Conservation (phyloP, 2,329 filamentous ascomycete species). For the Juglanconis sp. region DNA sequence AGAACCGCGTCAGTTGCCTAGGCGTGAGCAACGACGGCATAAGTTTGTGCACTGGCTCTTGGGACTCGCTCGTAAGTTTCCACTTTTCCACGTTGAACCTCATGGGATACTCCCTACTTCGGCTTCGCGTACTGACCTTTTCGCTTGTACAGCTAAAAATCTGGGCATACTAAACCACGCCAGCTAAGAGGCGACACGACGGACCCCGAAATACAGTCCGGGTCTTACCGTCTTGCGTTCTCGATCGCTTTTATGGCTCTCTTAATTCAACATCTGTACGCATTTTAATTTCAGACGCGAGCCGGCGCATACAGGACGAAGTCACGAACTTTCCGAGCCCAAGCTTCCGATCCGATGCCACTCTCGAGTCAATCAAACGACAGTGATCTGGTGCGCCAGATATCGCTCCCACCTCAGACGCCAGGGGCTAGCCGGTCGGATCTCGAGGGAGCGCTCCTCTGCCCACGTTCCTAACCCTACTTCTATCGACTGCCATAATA, state of each 20-base stretch:
- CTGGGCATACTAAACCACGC: constrained; percentile 68
- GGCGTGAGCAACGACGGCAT: constrained; percentile 99
- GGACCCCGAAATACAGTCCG: constrained; percentile 27
- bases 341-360: constrained; percentile 28
- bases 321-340: constrained; percentile 41
- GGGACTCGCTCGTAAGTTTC: constrained; percentile 90
- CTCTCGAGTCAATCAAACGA: constrained; percentile 23
- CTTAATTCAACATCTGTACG: constrained; percentile 37
- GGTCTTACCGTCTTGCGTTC: constrained; percentile 23
- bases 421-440: neutral
- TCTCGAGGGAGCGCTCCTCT: constrained; percentile 7
- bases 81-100: neutral
- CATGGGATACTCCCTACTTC: neutral
- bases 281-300: constrained; percentile 38
- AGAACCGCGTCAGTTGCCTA: constrained; percentile 97
- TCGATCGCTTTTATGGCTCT: constrained; percentile 30
- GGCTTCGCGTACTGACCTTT: constrained; percentile 27
- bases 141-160: constrained; percentile 66
- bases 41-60: constrained; percentile 98
- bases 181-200: constrained; percentile 23
- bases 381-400: constrained; percentile 22
- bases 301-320: constrained; percentile 44
- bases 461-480: constrained; percentile 8
- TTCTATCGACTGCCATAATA: constrained; percentile 14
- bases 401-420: constrained; percentile 19